Base-by-base conservation (phyloP, 2,329 filamentous ascomycete species). In the Cladosporium colombiae region DNA sequence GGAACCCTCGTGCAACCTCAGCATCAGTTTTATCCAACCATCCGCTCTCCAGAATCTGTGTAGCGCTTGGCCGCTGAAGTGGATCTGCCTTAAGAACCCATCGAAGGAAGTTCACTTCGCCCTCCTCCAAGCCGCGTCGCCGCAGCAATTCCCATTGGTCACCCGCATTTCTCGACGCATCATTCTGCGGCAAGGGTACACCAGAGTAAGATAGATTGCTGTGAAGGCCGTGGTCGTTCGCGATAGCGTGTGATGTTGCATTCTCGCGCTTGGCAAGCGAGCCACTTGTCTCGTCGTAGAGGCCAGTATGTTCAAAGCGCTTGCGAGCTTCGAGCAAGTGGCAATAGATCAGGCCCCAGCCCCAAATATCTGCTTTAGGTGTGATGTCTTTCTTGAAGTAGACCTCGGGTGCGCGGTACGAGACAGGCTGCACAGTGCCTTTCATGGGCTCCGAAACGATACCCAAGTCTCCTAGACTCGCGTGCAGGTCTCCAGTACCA, bases 401-500 rank as follows among this genome's bases (percentile, higher is more conserved):
- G 58, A 75, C 70, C 50, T 75, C 72, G 2, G 73, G 73, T 6
- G 72, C 72, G 11, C 73, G 69, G 65, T 74, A 75, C 0, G 71
- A 66, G 23, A 75, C 62, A 10, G 73, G 73, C 53, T 75, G 73
- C 7, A 70, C 68, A 11, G 64, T 73, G 53, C 73, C 73, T 11
- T 63, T 66, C 14, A 65, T 59, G 18, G 73, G 73, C 23, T 69
- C 58, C 66, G 72, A 72, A 11, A 75, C 72, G 21, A 71, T 71
- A 18, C 73, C 73, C 0, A 74, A 65, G 65, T 74, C 73, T 14
- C 71, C 72, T 8, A 74, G 67, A n/a, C 70, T 74, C 27, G 70
- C 68, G 2, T 62, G 49, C 13, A 74, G 66, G 50, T 70, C 68
- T 18, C 55, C 63, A 35, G 67, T 33, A 13, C 57, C 63, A 37